Evolutionary conservation across 148 eudicot species (phyloP).

Genomic region (Talinum fruticosum): DNA sequence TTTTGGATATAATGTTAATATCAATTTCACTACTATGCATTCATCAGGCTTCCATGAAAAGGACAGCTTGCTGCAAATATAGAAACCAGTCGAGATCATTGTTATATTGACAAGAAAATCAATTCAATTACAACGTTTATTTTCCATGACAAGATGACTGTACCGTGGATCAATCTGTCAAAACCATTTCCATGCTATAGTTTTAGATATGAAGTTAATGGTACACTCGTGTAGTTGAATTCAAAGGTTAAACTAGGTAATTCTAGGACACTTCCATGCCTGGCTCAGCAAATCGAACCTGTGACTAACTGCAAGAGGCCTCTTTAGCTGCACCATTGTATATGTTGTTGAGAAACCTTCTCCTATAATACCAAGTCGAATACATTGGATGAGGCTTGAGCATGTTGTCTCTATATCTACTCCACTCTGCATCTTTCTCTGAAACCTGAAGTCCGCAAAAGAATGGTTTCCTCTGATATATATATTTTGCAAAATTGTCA

Average conservation of each 20-base stretch:
- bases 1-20: too few species aligned
- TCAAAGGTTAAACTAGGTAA: neutral
- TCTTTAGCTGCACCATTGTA: neutral
- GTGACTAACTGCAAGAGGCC: neutral
- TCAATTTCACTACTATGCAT: neutral
- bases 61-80: neutral
- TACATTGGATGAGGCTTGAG: neutral
- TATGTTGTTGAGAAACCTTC: neutral
- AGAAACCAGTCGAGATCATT: neutral
- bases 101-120: neutral
- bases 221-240: neutral
- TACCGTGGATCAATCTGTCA: neutral
- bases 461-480: neutral
- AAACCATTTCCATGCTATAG: neutral
- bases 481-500: neutral
- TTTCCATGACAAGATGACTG: neutral
- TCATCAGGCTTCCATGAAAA: neutral
- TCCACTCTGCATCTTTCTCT: neutral
- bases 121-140: neutral
- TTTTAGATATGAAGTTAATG: neutral
- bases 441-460: neutral
- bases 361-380: neutral
- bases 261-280: neutral
- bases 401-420: neutral
- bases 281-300: neutral